Percentiles rank a stretch among this genome's conserved stretches.
Evolutionary conservation across 2,329 filamentous ascomycete species (phyloP).

Genomic region (Microthyrium microscopicum): DNA sequence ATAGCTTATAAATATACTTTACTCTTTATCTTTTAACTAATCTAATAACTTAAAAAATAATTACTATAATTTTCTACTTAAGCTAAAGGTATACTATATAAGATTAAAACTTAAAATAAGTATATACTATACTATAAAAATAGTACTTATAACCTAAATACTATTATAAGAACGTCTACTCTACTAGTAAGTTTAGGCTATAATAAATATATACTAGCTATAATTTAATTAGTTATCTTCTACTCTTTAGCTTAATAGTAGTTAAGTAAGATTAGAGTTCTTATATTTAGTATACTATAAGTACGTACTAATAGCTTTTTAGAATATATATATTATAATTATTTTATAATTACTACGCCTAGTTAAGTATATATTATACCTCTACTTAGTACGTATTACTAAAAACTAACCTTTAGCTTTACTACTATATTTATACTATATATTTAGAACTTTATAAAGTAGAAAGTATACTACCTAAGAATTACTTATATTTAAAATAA

Average conservation of each 20-base stretch:
- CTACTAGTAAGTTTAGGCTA: not conserved
- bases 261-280: not conserved
- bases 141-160: not conserved
- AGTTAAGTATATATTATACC: not conserved
- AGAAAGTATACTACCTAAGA: not conserved
- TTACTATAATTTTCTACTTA: not conserved
- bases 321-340: not conserved
- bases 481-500: constrained; percentile 1
- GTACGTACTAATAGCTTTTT: not conserved
- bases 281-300: not conserved
- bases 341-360: not conserved
- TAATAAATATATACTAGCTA: not conserved
- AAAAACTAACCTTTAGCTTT: not conserved
- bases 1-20: no score
- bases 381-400: not conserved
- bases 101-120: not conserved
- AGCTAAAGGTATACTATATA: not conserved
- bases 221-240: not conserved
- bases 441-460: not conserved
- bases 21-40: no score
- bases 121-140: constrained; percentile 1
- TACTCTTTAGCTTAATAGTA: not conserved
- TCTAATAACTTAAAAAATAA: no score
- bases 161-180: not conserved
- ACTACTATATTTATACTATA: constrained; percentile 1